Evolutionary conservation across 1,284 basidiomycete genomes (phyloP).

Genomic region (Cutaneotrichosporon daszewskae): DNA sequence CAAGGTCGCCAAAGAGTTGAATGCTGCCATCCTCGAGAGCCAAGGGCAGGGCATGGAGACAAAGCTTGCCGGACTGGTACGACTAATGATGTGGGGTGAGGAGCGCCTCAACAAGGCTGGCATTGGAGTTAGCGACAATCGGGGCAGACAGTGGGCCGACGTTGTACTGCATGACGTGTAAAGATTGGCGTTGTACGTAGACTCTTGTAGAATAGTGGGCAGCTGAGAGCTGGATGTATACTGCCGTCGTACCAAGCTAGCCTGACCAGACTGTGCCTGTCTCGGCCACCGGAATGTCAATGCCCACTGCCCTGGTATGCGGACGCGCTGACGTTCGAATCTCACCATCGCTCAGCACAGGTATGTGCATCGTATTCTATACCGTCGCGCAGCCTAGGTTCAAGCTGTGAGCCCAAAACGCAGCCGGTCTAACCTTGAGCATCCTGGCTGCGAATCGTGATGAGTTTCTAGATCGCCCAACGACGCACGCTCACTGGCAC

Average conservation of each 20-base stretch:
- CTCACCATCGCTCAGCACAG: background rate
- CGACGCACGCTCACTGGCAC: constrained; percentile 41
- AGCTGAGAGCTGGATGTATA: too few relatives aligned
- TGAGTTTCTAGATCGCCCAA: constrained; percentile 40
- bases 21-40: constrained; percentile 87
- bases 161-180: constrained; percentile 10
- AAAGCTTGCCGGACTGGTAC: constrained; percentile 78
- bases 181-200: too few relatives aligned
- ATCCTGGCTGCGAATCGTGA: constrained; percentile 45
- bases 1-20: constrained; percentile 85
- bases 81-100: constrained; percentile 85
- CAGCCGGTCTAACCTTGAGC: constrained; percentile 12
- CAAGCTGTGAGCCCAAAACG: constrained; percentile 28
- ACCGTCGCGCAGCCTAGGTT: constrained; percentile 36
- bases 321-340: too few relatives aligned
- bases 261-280: too few relatives aligned
- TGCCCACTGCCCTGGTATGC: too few relatives aligned
- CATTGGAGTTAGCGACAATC: constrained; percentile 17
- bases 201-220: too few relatives aligned
- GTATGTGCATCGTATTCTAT: constrained; percentile 46
- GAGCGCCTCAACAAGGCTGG: constrained; percentile 60
- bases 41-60: constrained; percentile 87
- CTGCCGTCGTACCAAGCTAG: too few relatives aligned
- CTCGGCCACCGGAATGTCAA: too few relatives aligned
- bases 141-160: constrained; percentile 17